These are phyloP conservation scores for Westerdykella aurantiaca DNA, from an alignment of 2,329 filamentous ascomycete genomes.

Conservation along the genomic window DNA sequence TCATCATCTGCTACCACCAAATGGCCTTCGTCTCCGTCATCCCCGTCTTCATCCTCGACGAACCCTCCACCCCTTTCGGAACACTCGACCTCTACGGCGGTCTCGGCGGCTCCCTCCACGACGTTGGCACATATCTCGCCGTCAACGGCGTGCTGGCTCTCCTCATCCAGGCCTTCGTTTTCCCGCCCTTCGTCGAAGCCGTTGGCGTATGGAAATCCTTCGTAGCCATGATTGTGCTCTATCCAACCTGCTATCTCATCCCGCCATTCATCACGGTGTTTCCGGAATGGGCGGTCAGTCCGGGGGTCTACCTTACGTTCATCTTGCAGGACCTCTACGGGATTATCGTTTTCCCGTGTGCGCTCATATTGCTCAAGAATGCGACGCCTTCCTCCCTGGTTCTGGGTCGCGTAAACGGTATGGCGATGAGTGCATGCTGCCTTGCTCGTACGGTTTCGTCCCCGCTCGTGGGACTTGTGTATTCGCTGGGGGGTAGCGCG, in stretches of 20 bases:
- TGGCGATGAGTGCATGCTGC: constrained; percentile 61
- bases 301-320: constrained; percentile 60
- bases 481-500: constrained; percentile 56
- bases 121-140: constrained; percentile 62
- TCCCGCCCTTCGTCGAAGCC: constrained; percentile 58
- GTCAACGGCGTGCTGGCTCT: constrained; percentile 67
- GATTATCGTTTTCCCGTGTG: constrained; percentile 62
- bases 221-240: constrained; percentile 57
- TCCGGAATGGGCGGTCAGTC: constrained; percentile 48
- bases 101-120: constrained; percentile 58
- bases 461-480: constrained; percentile 61
- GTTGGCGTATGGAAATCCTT: constrained; percentile 65
- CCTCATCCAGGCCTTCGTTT: constrained; percentile 67
- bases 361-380: constrained; percentile 71
- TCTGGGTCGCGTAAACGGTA: constrained; percentile 64
- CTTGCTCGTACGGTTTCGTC: constrained; percentile 64
- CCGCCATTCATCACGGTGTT: constrained; percentile 62
- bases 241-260: constrained; percentile 62
- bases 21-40: constrained; percentile 91
- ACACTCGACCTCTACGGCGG: constrained; percentile 50
- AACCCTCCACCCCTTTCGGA: constrained; percentile 34
- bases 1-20: constrained; percentile 79
- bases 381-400: constrained; percentile 58
- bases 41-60: constrained; percentile 86
- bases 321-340: constrained; percentile 61